These are phyloP conservation scores for Xerocomus amazonicus DNA, from an alignment of 1,284 basidiomycete genomes.

Conservation along the genomic window DNA sequence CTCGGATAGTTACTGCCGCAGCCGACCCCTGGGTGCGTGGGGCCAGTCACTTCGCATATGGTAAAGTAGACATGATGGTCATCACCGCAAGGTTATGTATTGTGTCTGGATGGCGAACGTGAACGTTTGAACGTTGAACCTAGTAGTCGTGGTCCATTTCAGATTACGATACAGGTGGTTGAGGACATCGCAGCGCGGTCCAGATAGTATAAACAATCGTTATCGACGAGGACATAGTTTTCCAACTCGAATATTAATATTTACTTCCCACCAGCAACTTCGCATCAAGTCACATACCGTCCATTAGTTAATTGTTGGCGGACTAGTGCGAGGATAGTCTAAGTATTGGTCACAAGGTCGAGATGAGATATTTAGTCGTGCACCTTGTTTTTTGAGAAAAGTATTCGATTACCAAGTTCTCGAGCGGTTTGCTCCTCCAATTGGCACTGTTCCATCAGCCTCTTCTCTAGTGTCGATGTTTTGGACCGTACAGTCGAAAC, in stretches of 20 bases:
- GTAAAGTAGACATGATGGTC: too few species aligned
- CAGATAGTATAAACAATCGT: neutral
- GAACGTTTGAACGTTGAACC: too few species aligned
- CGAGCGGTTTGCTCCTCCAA: constrained; percentile 21
- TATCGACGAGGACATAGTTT: neutral
- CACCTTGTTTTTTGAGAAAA: neutral
- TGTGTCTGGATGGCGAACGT: too few species aligned
- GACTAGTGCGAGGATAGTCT: neutral
- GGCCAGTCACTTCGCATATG: too few species aligned
- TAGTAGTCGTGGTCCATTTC: too few species aligned
- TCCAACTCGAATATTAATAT: too few species aligned
- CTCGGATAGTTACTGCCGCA: too few species aligned
- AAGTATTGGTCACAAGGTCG: neutral
- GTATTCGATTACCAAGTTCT: constrained; percentile 20
- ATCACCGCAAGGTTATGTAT: too few species aligned
- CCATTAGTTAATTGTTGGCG: neutral
- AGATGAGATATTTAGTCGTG: neutral
- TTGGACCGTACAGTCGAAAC: constrained; percentile 12
- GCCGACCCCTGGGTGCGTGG: too few species aligned
- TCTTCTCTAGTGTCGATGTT: constrained; percentile 7
- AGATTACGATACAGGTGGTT: too few species aligned
- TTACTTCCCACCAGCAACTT: neutral
- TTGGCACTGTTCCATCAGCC: constrained; percentile 18
- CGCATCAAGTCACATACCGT: neutral
- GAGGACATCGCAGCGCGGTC: too few species aligned